phyloP scores from a whole-genome alignment of 78 protist genomes.

The Dictyostelium capitatum region DNA sequence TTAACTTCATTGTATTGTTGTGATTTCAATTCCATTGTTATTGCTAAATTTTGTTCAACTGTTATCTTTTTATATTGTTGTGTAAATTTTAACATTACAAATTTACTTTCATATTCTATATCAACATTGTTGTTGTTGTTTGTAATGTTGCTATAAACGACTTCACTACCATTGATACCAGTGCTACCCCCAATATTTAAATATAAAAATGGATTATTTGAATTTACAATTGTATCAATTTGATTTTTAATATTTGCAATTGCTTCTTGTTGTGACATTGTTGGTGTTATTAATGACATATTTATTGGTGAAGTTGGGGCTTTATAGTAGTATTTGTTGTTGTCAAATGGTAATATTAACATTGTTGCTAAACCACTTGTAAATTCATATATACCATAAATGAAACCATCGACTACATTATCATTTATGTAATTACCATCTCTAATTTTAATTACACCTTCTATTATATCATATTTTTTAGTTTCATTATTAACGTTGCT shows the following conservation, averaged over 20 bases:
- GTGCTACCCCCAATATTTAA: not conserved
- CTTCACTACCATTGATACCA: not conserved
- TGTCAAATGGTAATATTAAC: conserved; percentile 35
- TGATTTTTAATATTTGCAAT: not conserved
- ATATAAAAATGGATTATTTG: not conserved
- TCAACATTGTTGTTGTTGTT: not conserved
- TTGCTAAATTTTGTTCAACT: not conserved
- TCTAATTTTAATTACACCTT: conserved; percentile 50
- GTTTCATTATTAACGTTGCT: not conserved
- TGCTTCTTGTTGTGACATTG: not conserved
- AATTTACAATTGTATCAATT: not conserved
- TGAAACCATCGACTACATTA: not conserved
- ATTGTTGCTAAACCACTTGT: conserved; percentile 33
- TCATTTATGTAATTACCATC: conserved; percentile 64
- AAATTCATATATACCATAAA: conserved; percentile 74
- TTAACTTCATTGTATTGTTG: not conserved
- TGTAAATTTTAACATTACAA: not conserved
- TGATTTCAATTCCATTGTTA: not conserved
- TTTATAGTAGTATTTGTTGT: not conserved
- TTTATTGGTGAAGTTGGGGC: conserved; percentile 13
- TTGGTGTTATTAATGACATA: too few relatives aligned
- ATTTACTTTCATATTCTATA: not conserved
- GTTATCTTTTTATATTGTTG: conserved; percentile 5
- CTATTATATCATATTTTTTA: conserved; percentile 12
- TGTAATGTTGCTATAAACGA: too few relatives aligned